Evolutionary conservation across 176 grass and related monocot species (phyloP).

Genomic region (Musa beccarii): DNA sequence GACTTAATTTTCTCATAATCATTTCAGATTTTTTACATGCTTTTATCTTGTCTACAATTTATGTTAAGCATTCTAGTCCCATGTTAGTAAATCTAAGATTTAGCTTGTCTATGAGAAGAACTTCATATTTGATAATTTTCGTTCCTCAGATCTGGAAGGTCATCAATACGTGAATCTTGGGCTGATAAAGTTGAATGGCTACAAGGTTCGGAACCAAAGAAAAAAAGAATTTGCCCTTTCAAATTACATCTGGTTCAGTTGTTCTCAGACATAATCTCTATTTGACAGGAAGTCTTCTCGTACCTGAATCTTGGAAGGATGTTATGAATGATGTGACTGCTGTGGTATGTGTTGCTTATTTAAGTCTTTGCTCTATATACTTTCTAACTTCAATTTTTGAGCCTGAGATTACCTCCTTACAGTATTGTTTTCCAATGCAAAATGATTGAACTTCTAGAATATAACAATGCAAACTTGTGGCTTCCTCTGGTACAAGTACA

Average conservation of each 20-base stretch:
- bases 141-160: slow-evolving; percentile 78
- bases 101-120: background rate
- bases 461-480: background rate
- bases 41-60: background rate
- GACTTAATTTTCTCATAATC: background rate
- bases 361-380: slow-evolving; percentile 8
- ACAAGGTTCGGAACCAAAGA: slow-evolving; percentile 43
- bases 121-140: slow-evolving; percentile 4
- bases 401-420: background rate
- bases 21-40: background rate
- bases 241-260: slow-evolving; percentile 6
- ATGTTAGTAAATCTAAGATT: background rate
- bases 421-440: background rate
- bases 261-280: slow-evolving; percentile 17
- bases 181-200: slow-evolving; percentile 87
- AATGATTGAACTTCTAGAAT: background rate
- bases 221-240: slow-evolving; percentile 19
- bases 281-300: slow-evolving; percentile 62
- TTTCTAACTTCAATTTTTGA: background rate
- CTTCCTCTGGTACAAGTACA: background rate
- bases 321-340: slow-evolving; percentile 58
- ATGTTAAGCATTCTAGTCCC: background rate
- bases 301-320: slow-evolving; percentile 62
- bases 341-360: slow-evolving; percentile 44
- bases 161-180: slow-evolving; percentile 70